These are phyloP conservation scores for Uronychia setigera DNA, from an alignment of 73 alveolate genomes.

Conservation along the genomic window DNA sequence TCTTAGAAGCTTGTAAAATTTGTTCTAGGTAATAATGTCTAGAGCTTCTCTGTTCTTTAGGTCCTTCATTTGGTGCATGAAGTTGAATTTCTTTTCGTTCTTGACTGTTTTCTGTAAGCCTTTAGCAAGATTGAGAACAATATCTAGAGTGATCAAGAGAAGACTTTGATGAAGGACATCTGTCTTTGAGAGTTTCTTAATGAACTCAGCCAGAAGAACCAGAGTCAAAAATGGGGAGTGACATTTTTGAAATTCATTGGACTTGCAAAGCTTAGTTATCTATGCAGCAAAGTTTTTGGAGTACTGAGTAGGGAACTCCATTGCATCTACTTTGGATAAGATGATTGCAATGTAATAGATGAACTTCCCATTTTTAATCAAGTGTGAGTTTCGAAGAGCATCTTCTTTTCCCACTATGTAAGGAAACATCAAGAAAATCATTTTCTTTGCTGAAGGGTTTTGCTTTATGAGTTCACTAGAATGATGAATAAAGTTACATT, in stretches of 20 bases:
- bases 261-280: slow-evolving; percentile 34
- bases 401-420: slow-evolving; percentile 6
- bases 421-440: not conserved
- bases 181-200: slow-evolving; percentile 12
- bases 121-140: slow-evolving; percentile 14
- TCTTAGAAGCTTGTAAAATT: slow-evolving; percentile 18
- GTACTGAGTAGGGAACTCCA: not conserved
- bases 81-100: slow-evolving; percentile 24
- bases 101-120: slow-evolving; percentile 15
- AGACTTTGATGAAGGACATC: slow-evolving; percentile 34
- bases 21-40: slow-evolving; percentile 25
- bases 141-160: not conserved
- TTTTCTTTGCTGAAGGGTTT: slow-evolving; percentile 14
- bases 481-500: not conserved
- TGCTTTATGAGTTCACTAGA: slow-evolving; percentile 9
- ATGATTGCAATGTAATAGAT: slow-evolving; percentile 40
- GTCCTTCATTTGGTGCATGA: slow-evolving; percentile 28
- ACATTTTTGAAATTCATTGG: slow-evolving; percentile 22
- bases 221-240: slow-evolving; percentile 34
- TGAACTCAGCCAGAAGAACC: slow-evolving; percentile 35
- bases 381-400: not conserved
- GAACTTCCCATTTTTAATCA: slow-evolving; percentile 23
- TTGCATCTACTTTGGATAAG: slow-evolving; percentile 18
- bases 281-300: slow-evolving; percentile 21
- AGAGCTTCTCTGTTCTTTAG: slow-evolving; percentile 21